Percentiles rank a stretch among this genome's conserved stretches.
Conservation (phyloP, 2,329 filamentous ascomycete species). For the Leptographium procerum region DNA sequence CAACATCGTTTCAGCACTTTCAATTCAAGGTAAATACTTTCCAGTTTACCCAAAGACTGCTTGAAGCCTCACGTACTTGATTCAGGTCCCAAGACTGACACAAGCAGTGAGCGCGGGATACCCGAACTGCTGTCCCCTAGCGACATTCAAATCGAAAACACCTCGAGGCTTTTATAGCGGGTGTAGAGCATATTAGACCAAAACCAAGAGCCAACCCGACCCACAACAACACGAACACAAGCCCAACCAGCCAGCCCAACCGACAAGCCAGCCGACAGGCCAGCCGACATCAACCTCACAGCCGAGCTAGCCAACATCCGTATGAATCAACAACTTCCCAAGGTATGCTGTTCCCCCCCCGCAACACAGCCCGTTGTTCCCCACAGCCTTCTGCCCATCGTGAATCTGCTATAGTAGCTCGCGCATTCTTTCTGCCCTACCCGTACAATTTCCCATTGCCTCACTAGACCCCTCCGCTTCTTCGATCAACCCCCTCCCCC, state of each 20-base stretch:
- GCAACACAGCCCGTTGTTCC: slow-evolving; percentile 8
- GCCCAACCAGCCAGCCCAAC: slow-evolving; percentile 3
- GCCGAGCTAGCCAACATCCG: slow-evolving; percentile 13
- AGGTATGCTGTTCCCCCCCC: slow-evolving; percentile 22
- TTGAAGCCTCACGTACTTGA: neutral
- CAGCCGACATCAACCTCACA: neutral
- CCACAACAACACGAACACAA: neutral
- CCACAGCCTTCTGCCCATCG: neutral
- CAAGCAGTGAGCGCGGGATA: neutral
- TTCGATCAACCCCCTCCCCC: neutral
- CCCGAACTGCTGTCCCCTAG: neutral
- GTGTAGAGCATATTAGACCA: neutral
- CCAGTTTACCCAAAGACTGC: neutral
- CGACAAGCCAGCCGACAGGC: slow-evolving; percentile 1
- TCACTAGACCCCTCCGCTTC: neutral
- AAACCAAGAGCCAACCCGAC: neutral
- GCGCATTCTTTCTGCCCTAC: slow-evolving; percentile 1
- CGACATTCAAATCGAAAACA: neutral
- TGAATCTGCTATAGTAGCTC: neutral
- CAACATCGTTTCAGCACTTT: neutral
- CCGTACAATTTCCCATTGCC: neutral
- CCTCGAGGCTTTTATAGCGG: neutral
- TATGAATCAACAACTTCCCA: slow-evolving; percentile 35
- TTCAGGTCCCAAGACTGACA: neutral
- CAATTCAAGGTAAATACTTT: neutral